A percentile compares a stretch with the other conserved stretches of the same genome.
These are phyloP conservation scores for Leptographium wingfieldii DNA, from an alignment of 2,329 filamentous ascomycete genomes.

Conservation along the genomic window DNA sequence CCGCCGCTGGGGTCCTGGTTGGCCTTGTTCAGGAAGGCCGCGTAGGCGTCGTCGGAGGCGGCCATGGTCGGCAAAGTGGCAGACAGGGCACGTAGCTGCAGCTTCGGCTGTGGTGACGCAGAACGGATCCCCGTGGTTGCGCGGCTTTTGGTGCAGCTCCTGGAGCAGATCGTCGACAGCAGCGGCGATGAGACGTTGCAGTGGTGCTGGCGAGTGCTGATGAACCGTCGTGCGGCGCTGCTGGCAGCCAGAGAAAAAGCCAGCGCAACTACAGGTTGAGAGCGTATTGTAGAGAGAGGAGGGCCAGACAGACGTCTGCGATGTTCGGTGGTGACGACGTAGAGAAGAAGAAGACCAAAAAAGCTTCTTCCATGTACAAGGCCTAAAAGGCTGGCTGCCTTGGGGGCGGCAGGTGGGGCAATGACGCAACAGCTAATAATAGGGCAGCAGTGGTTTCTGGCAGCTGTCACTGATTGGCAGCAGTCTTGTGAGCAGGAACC, in stretches of 20 bases:
- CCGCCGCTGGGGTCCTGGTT: constrained; percentile 65
- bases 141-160: too few species aligned
- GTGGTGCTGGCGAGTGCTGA: neutral
- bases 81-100: neutral
- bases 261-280: neutral
- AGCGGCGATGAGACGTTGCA: neutral
- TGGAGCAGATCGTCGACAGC: neutral
- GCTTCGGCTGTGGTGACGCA: neutral
- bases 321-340: neutral
- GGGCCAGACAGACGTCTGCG: too few species aligned
- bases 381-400: neutral
- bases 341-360: neutral
- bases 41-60: constrained; percentile 69
- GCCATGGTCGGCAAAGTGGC: constrained; percentile 35
- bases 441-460: neutral
- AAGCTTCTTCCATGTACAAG: neutral
- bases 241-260: neutral
- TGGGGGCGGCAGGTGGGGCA: neutral
- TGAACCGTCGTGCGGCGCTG: neutral
- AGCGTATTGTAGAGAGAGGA: neutral
- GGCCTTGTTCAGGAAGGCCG: constrained; percentile 74
- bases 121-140: too few species aligned
- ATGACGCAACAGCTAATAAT: neutral
- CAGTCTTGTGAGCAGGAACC: neutral
- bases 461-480: neutral